Conservation (phyloP, 108 stramenopile species). For the Cyclostephanos tholiformis region DNA sequence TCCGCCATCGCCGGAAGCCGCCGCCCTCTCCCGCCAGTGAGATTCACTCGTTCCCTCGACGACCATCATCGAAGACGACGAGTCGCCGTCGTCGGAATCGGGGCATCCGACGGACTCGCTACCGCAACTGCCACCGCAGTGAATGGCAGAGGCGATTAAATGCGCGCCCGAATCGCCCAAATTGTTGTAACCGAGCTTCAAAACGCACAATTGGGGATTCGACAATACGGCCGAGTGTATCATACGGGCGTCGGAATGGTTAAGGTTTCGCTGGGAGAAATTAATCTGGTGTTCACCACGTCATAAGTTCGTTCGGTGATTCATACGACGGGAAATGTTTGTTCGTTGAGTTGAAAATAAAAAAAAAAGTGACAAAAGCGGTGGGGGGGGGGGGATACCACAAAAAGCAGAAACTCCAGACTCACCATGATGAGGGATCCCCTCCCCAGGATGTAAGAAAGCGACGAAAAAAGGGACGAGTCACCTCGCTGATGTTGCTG, state of each 20-base stretch:
- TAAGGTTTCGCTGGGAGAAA: slow-evolving; percentile 68
- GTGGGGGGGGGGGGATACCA: not conserved
- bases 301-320: not conserved
- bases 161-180: slow-evolving; percentile 66
- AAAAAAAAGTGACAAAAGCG: not conserved
- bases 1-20: not conserved
- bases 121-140: slow-evolving; percentile 29
- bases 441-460: slow-evolving; percentile 21
- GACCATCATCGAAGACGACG: not conserved
- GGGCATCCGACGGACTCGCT: not conserved
- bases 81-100: not conserved
- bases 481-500: not conserved
- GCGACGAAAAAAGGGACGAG: slow-evolving; percentile 4
- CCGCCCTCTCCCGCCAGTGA: no score
- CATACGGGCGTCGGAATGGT: slow-evolving; percentile 51
- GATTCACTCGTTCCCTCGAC: not conserved
- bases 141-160: slow-evolving; percentile 66
- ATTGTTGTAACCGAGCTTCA: slow-evolving; percentile 81
- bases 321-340: not conserved
- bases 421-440: slow-evolving; percentile 48
- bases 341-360: not conserved
- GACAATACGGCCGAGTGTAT: slow-evolving; percentile 54
- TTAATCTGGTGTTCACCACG: slow-evolving; percentile 53
- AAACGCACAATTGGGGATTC: slow-evolving; percentile 70
- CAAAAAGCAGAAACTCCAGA: not conserved